These are phyloP conservation scores for Rhodotorula graminis DNA, from an alignment of 768 basidiomycete genomes.

Conservation along the genomic window DNA sequence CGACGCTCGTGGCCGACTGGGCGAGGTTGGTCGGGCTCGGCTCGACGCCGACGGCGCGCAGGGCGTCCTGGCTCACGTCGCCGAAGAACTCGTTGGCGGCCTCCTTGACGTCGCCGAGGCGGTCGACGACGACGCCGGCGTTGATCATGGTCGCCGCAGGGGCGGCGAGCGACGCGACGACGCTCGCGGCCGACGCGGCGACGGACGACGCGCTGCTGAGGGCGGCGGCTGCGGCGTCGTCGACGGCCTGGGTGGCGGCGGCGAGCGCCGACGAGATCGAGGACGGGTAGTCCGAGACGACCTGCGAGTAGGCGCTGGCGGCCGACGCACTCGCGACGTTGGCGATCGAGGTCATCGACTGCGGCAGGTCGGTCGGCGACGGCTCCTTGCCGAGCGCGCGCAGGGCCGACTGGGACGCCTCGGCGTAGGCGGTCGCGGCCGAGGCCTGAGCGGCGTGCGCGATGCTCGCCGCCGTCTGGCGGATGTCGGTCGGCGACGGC, in stretches of 20 bases:
- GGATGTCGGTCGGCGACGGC: conserved; percentile 16
- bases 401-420: conserved; percentile 13
- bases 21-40: conserved; percentile 7
- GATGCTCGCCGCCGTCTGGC: conserved; percentile 14
- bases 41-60: conserved; percentile 11
- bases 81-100: conserved; percentile 10
- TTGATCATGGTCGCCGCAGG: conserved; percentile 9
- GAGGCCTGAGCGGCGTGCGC: conserved; percentile 5
- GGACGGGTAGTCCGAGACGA: conserved; percentile 9
- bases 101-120: neutral
- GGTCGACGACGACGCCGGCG: neutral
- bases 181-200: conserved; percentile 10
- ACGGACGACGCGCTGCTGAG: neutral
- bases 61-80: conserved; percentile 9
- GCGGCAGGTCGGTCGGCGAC: conserved; percentile 23
- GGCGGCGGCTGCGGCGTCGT: neutral
- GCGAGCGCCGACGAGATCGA: conserved; percentile 16
- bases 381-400: conserved; percentile 25
- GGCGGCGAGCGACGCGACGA: conserved; percentile 9
- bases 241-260: conserved; percentile 8
- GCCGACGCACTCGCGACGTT: conserved; percentile 13
- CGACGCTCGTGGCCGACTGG: conserved; percentile 8
- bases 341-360: conserved; percentile 12
- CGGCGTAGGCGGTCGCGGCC: conserved; percentile 17
- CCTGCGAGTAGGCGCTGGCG: conserved; percentile 5